Evolutionary conservation across 176 grass and related monocot genomes (phyloP).

Genomic region (Avena sativa): DNA sequence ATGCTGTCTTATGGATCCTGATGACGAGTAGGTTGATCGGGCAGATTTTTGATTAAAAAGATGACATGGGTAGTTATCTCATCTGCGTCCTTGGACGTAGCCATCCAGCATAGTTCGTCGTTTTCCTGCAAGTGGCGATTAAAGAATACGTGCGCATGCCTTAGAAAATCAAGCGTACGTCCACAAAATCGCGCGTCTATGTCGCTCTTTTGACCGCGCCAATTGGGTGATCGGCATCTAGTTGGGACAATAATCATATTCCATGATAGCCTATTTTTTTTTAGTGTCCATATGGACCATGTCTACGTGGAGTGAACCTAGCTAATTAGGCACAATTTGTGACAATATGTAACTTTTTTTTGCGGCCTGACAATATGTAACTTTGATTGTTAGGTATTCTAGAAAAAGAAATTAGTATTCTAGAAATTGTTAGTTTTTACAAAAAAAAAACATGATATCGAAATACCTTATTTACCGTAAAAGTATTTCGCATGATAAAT

Average conservation of each 20-base stretch:
- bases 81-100: neutral
- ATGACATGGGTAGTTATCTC: neutral
- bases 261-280: neutral
- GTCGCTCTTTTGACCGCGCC: neutral
- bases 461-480: no score
- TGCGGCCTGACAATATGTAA: no score
- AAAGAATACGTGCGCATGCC: neutral
- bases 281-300: neutral
- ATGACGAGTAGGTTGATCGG: neutral
- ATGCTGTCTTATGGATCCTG: neutral
- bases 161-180: conserved; percentile 33
- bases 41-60: neutral
- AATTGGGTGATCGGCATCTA: neutral
- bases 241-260: neutral
- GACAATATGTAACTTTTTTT: no score
- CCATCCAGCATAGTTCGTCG: neutral
- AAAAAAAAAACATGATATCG: no score
- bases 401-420: no score
- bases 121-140: conserved; percentile 26
- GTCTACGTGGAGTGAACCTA: neutral
- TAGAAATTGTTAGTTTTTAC: no score
- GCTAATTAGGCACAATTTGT: no score
- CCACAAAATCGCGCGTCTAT: neutral
- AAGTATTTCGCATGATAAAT: no score
- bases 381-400: no score